Evolutionary conservation across 352 stramenopile species (phyloP).

Genomic region (Pythium scleroteichum): DNA sequence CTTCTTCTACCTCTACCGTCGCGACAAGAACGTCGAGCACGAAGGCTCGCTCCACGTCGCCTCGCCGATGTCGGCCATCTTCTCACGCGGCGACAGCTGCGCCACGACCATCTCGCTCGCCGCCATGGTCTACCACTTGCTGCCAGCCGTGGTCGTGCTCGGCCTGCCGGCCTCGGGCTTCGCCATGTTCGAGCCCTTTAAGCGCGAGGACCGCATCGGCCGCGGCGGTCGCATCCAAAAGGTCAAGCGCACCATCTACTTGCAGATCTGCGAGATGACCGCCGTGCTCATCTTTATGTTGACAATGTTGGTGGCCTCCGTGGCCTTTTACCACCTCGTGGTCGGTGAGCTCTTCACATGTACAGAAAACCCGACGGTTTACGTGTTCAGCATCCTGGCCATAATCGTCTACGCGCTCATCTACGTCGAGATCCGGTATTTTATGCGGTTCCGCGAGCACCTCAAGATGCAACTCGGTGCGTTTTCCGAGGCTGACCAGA

Average conservation of each 20-base stretch:
- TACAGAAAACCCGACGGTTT: constrained; percentile 40
- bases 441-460: constrained; percentile 79
- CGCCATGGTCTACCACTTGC: constrained; percentile 69
- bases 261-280: constrained; percentile 78
- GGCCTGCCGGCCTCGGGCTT: constrained; percentile 65
- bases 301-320: constrained; percentile 42
- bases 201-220: constrained; percentile 65
- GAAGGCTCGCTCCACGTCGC: constrained; percentile 47
- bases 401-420: constrained; percentile 61
- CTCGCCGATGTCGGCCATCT: constrained; percentile 42
- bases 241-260: constrained; percentile 75
- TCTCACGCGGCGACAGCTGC: constrained; percentile 43
- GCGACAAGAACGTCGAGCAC: constrained; percentile 20
- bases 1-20: constrained; percentile 62
- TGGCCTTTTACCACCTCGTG: constrained; percentile 58
- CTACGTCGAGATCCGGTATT: constrained; percentile 68
- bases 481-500: constrained; percentile 83
- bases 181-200: constrained; percentile 69
- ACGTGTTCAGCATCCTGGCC: constrained; percentile 47
- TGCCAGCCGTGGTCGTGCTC: constrained; percentile 61
- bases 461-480: constrained; percentile 84
- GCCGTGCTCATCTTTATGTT: constrained; percentile 60
- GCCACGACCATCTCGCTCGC: constrained; percentile 53
- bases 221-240: constrained; percentile 60
- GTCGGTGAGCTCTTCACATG: constrained; percentile 63